A percentile compares a stretch with the other conserved stretches of the same genome.
These are phyloP conservation scores for Gyromitra esculenta DNA, from an alignment of 2,329 filamentous ascomycete genomes.

Conservation along the genomic window DNA sequence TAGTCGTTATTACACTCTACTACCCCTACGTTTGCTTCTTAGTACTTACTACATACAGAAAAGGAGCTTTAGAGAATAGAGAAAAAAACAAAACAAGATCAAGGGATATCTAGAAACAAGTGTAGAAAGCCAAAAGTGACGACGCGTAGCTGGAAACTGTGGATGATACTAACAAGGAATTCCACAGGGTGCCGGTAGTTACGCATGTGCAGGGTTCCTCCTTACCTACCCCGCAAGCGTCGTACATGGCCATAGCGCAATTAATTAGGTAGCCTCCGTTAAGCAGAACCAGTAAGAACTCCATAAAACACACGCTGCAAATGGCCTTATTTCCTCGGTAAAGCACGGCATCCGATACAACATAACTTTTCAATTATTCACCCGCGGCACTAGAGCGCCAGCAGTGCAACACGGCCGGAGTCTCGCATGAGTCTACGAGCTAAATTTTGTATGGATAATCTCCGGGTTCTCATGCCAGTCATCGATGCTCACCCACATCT, in stretches of 20 bases:
- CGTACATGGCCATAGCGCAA: conserved; percentile 41
- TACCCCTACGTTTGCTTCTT: neutral
- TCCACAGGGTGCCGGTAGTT: conserved; percentile 36
- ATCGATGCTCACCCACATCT: conserved; percentile 99
- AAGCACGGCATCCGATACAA: conserved; percentile 35
- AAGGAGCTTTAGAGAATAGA: conserved; percentile 10
- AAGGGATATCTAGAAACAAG: conserved; percentile 31
- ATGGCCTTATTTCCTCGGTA: conserved; percentile 38
- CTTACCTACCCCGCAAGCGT: conserved; percentile 45
- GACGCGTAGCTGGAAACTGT: conserved; percentile 25
- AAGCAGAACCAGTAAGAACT: conserved; percentile 38
- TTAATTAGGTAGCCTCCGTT: conserved; percentile 37
- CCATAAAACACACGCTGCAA: conserved; percentile 26
- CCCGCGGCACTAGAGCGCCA: conserved; percentile 7
- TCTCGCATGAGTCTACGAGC: conserved; percentile 64
- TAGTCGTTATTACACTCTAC: neutral
- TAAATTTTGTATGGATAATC: conserved; percentile 98
- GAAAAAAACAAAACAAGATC: conserved; percentile 7
- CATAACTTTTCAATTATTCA: conserved; percentile 6
- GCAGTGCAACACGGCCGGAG: conserved; percentile 9
- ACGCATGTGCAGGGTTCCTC: conserved; percentile 36
- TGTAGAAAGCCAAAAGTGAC: conserved; percentile 31
- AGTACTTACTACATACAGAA: neutral
- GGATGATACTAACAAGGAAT: conserved; percentile 35
- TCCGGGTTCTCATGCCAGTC: conserved; percentile 99